Conservation (phyloP, 1,284 basidiomycete genomes). For the Papiliotrema fonsecae region DNA sequence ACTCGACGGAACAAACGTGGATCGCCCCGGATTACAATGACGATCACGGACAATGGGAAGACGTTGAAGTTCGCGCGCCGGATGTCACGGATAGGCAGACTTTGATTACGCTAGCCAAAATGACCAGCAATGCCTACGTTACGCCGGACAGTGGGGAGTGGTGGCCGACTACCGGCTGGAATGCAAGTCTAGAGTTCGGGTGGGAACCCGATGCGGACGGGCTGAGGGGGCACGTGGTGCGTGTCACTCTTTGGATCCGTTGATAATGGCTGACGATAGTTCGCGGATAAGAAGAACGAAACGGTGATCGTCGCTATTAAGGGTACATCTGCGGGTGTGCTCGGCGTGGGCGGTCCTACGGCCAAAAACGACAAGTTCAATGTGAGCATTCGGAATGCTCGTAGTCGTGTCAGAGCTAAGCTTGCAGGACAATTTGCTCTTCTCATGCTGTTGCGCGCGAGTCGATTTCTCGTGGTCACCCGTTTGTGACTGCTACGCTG, state of each 20-base stretch:
- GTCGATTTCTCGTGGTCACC: slow-evolving; percentile 93
- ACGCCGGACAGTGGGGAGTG: slow-evolving; percentile 59
- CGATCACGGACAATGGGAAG: slow-evolving; percentile 48
- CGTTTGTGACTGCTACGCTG: slow-evolving; percentile 86
- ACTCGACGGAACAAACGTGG: slow-evolving; percentile 14
- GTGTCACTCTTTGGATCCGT: slow-evolving; percentile 5
- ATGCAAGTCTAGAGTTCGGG: slow-evolving; percentile 70
- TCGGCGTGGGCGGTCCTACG: slow-evolving; percentile 80
- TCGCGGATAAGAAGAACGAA: slow-evolving; percentile 74
- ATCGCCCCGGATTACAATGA: slow-evolving; percentile 27
- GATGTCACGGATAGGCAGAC: slow-evolving; percentile 71
- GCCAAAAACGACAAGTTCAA: slow-evolving; percentile 87
- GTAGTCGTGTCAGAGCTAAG: neutral
- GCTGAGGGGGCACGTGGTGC: slow-evolving; percentile 75
- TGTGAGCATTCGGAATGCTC: slow-evolving; percentile 32
- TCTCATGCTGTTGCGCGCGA: slow-evolving; percentile 95
- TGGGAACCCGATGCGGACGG: slow-evolving; percentile 87
- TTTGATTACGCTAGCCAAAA: slow-evolving; percentile 80
- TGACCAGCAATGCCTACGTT: slow-evolving; percentile 88
- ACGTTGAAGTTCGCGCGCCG: slow-evolving; percentile 52
- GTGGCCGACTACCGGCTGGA: slow-evolving; percentile 73
- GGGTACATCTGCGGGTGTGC: slow-evolving; percentile 76
- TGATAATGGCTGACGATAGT: slow-evolving; percentile 38
- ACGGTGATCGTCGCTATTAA: slow-evolving; percentile 90
- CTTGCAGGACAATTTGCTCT: slow-evolving; percentile 77